These are phyloP conservation scores for Hypoxylon crocopeplum DNA, from an alignment of 495 filamentous ascomycete genomes.

Conservation along the genomic window DNA sequence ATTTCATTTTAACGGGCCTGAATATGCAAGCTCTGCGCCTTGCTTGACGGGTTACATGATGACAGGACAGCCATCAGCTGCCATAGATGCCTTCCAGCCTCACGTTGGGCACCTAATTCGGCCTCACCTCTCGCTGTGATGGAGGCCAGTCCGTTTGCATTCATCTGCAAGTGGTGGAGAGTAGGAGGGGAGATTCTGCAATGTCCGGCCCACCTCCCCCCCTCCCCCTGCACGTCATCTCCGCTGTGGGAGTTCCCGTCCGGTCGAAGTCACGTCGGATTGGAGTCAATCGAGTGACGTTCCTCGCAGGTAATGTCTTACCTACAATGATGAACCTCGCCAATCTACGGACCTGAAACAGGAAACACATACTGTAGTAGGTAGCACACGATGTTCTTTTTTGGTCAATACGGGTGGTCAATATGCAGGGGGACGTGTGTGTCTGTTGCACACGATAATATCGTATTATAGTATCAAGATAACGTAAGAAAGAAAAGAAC, in stretches of 20 bases:
- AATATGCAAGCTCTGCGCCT: slow-evolving; percentile 25
- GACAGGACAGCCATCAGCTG: background rate
- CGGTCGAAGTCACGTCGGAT: slow-evolving; percentile 17
- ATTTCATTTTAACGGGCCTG: background rate
- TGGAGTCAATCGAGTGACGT: slow-evolving; percentile 19
- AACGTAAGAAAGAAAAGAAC: background rate
- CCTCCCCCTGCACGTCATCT: slow-evolving; percentile 11
- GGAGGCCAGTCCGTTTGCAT: slow-evolving; percentile 14
- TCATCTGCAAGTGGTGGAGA: too few species aligned
- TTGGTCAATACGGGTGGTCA: background rate
- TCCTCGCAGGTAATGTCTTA: slow-evolving; percentile 20
- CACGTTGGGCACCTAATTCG: too few species aligned
- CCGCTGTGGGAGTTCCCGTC: slow-evolving; percentile 23
- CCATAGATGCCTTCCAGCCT: background rate
- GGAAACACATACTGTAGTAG: background rate
- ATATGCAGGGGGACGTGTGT: background rate
- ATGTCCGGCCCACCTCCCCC: background rate
- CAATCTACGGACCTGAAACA: slow-evolving; percentile 26
- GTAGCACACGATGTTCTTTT: slow-evolving; percentile 10
- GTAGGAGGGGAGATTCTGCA: slow-evolving; percentile 12
- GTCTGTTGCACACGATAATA: slow-evolving; percentile 7
- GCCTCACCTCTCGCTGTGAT: slow-evolving; percentile 16
- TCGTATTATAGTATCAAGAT: background rate
- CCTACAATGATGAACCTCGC: slow-evolving; percentile 13
- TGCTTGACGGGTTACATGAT: slow-evolving; percentile 17